Conservation (phyloP, 1,284 basidiomycete species). For the Ceratobasidium sp. region DNA sequence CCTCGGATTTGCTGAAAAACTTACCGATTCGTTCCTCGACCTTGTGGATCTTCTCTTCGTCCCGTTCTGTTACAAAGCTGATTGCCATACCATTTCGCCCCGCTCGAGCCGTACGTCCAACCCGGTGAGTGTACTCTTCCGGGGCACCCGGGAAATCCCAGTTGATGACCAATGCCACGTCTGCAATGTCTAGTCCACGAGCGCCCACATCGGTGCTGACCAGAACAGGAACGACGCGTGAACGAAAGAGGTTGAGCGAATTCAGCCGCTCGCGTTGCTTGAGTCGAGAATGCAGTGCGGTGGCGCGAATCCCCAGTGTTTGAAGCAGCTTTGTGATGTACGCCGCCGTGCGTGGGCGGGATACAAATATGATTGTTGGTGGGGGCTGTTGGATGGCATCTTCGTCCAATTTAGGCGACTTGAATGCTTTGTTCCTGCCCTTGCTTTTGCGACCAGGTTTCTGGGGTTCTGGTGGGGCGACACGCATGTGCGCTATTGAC, state of each 20-base stretch:
- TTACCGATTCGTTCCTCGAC: conserved; percentile 90
- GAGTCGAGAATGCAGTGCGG: conserved; percentile 92
- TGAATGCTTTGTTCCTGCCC: conserved; percentile 50
- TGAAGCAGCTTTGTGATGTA: conserved; percentile 87
- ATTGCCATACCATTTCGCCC: conserved; percentile 90
- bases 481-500: conserved; percentile 73
- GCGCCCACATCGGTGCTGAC: conserved; percentile 96
- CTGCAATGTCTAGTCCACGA: conserved; percentile 93
- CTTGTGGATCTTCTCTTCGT: conserved; percentile 83
- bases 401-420: conserved; percentile 49
- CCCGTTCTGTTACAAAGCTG: conserved; percentile 92
- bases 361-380: conserved; percentile 95
- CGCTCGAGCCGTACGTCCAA: conserved; percentile 90
- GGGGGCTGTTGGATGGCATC: conserved; percentile 70
- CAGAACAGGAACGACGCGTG: conserved; percentile 88
- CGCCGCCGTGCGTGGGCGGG: conserved; percentile 87
- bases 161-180: conserved; percentile 94
- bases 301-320: conserved; percentile 82
- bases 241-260: conserved; percentile 88
- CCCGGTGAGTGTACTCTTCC: conserved; percentile 69
- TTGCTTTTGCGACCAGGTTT: conserved; percentile 53
- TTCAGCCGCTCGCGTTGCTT: conserved; percentile 89
- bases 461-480: conserved; percentile 62
- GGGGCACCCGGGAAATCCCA: conserved; percentile 93
- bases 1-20: conserved; percentile 51